A percentile compares a stretch with the other conserved stretches of the same genome.
Evolutionary conservation across 2,329 filamentous ascomycete genomes (phyloP).

Genomic region (Fusarium subtropicale): DNA sequence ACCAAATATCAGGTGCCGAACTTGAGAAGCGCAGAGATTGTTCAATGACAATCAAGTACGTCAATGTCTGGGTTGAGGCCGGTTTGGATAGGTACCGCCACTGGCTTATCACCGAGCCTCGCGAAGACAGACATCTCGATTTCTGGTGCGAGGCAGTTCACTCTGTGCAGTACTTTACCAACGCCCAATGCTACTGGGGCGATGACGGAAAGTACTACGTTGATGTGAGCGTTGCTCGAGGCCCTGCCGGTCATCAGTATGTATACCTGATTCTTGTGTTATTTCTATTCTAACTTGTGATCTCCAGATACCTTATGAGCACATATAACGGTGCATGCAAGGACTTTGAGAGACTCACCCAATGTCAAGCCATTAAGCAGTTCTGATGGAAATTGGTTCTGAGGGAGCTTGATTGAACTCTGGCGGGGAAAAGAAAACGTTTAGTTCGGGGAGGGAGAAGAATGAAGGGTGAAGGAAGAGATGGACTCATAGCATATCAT

Average conservation of each 20-base stretch:
- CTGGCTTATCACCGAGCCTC: slow-evolving; percentile 8
- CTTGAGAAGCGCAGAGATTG: background rate
- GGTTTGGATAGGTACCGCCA: slow-evolving; percentile 3
- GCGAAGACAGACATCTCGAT: background rate
- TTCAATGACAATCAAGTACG: slow-evolving; percentile 4
- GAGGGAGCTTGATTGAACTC: no score
- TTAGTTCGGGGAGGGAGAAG: background rate
- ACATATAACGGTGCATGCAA: background rate
- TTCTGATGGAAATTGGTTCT: background rate
- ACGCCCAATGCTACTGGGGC: background rate
- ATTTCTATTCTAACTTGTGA: background rate
- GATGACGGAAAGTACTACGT: slow-evolving; percentile 9
- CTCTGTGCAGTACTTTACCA: background rate
- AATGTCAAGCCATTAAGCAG: background rate
- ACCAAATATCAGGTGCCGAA: background rate
- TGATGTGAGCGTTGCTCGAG: slow-evolving; percentile 1
- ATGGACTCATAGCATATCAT: fast-evolving
- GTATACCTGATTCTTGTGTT: fast-evolving
- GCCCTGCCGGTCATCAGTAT: background rate
- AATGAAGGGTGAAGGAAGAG: background rate
- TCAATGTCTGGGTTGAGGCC: background rate
- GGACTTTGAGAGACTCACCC: background rate
- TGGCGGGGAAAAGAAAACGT: no score
- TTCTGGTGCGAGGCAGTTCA: background rate
- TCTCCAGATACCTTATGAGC: background rate